These are phyloP conservation scores for Termitomyces sp. DNA, from an alignment of 768 basidiomycete genomes.

Conservation along the genomic window DNA sequence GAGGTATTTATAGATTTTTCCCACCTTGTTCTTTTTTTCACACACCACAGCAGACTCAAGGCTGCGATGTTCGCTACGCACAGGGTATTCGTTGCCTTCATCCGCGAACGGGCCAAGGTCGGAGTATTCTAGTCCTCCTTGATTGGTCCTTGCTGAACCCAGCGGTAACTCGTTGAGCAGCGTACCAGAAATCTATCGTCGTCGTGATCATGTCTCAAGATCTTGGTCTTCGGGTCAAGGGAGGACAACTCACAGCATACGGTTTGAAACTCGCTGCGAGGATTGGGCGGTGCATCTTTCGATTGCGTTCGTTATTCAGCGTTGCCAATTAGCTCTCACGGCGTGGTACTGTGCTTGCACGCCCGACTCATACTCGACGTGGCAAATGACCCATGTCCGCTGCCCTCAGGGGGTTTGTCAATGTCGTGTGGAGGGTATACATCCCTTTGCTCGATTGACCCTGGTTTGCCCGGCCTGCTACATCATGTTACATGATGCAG, in stretches of 20 bases:
- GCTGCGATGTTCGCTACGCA: constrained; percentile 48
- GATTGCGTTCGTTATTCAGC: neutral
- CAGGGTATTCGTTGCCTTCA: constrained; percentile 28
- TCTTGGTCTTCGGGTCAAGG: constrained; percentile 12
- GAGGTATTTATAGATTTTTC: neutral
- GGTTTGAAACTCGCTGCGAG: constrained; percentile 24
- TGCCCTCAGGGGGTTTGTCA: neutral
- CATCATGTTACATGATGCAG: neutral
- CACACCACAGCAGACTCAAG: constrained; percentile 27
- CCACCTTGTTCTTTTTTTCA: neutral
- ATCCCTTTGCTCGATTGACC: neutral
- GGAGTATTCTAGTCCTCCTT: constrained; percentile 25
- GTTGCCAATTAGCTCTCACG: constrained; percentile 11
- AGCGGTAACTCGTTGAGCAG: constrained; percentile 19
- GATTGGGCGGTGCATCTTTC: constrained; percentile 15
- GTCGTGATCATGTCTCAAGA: constrained; percentile 8
- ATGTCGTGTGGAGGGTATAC: neutral
- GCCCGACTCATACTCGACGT: constrained; percentile 1
- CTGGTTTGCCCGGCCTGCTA: neutral
- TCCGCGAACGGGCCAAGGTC: constrained; percentile 35
- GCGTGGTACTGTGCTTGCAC: constrained; percentile 11
- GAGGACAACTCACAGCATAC: constrained; percentile 3
- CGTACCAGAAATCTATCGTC: constrained; percentile 25
- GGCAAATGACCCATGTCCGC: no score
- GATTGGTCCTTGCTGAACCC: constrained; percentile 25